phyloP scores from a whole-genome alignment of 768 basidiomycete species.

The Russula virescens region DNA sequence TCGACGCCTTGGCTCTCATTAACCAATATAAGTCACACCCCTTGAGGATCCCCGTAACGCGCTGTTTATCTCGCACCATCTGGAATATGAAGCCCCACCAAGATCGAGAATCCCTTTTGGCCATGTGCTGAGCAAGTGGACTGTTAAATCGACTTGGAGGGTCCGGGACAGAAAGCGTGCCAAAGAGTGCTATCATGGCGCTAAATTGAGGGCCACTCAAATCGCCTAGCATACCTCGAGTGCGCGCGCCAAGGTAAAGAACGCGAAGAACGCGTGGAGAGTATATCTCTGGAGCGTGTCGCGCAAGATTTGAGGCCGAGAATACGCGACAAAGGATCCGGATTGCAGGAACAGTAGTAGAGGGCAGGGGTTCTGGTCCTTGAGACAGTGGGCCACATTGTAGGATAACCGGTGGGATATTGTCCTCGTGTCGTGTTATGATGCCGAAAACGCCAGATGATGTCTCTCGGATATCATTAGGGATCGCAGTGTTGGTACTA shows the following conservation, averaged over 20 bases:
- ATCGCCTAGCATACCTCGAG: constrained; percentile 8
- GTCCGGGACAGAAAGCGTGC: constrained; percentile 17
- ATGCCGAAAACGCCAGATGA: background rate
- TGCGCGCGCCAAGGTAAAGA: constrained; percentile 12
- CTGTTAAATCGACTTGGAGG: constrained; percentile 3
- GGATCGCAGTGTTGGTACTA: background rate
- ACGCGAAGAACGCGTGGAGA: constrained; percentile 11
- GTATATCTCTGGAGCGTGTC: constrained; percentile 2
- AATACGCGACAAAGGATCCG: constrained; percentile 20
- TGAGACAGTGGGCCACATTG: background rate
- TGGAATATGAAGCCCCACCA: constrained; percentile 49
- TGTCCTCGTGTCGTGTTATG: background rate
- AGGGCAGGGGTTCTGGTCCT: background rate
- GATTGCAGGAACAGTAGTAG: constrained; percentile 12
- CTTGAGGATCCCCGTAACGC: constrained; percentile 29
- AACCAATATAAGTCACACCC: constrained; percentile 58
- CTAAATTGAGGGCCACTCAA: constrained; percentile 19
- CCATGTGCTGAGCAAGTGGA: constrained; percentile 30
- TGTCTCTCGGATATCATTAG: background rate
- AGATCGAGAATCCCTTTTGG: constrained; percentile 24
- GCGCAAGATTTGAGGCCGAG: constrained; percentile 10
- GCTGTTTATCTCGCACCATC: constrained; percentile 42
- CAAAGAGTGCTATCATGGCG: constrained; percentile 20
- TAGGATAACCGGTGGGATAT: background rate
- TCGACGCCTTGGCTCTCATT: constrained; percentile 38